Evolutionary conservation across 106 monocot genomes (phyloP), one percentile per base, ranked within the genome.

Genomic region (Platanthera guangdongensis): DNA sequence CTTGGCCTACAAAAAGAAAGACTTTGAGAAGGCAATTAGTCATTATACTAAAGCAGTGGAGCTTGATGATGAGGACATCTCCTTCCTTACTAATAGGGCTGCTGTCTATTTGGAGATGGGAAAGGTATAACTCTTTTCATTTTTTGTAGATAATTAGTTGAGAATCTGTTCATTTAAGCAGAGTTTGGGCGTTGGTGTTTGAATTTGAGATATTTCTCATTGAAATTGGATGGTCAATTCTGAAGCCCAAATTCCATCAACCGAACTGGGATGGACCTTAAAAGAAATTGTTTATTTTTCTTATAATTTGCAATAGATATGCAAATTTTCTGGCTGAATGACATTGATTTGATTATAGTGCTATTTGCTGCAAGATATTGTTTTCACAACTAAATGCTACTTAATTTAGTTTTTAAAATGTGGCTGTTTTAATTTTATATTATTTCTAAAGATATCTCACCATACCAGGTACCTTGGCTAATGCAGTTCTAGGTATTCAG

Each of bases 31-130:
- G 22, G 97, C 97, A 4, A 94, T 99, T 55, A 80, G 78, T 48
- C 94, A 94, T 76, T 99, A 90, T 65, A 90, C 82, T 2, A 83
- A 68, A 25, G 89, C 94, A 9, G 51, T 94, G 47, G 97, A 99
- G 55, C 85, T 99, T 10, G 91, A 99, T 52, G 93, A 99, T 75
- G 90, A 87, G 76, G 97, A 99, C 72, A 94, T 99, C 19, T 99
- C 97, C 4, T 99, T 87, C 75, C 80, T 94, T 3, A 99, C 94
- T 1, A 92, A 99, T 50, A 75, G 97, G 75, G 97, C 97, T 79
- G 97, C 97, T 5, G 94, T 94, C 14, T 99, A 92, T 78, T 72
- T 94, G 86, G 94, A 99, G 84, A 99, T 94, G 94, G 94, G 91
- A n/a, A 89, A 97, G 91, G 97, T 72, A 72, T 51, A 28, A 2